phyloP scores from a whole-genome alignment of 805 yeast genomes.

The Wickerhamomyces strasburgensis region DNA sequence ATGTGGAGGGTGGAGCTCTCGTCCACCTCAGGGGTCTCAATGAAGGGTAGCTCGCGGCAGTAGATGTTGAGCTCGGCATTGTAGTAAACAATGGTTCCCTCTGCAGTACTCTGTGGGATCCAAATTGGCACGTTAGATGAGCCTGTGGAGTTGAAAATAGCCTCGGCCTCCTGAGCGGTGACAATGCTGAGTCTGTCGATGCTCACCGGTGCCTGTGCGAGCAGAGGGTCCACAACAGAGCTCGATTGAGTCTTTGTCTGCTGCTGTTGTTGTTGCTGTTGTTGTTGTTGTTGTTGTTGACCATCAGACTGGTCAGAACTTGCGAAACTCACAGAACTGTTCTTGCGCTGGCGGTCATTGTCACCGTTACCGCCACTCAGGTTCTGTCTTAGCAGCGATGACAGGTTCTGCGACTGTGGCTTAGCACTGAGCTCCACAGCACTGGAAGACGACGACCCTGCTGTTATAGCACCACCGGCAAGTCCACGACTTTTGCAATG shows the following conservation, averaged over 20 bases:
- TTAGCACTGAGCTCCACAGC: neutral
- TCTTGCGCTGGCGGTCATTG: constrained; percentile 35
- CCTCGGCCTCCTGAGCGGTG: constrained; percentile 33
- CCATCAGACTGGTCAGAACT: constrained; percentile 30
- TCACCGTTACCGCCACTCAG: no score
- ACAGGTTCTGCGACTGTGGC: constrained; percentile 4
- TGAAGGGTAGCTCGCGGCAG: constrained; percentile 53
- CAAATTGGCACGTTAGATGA: constrained; percentile 42
- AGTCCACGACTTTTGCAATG: constrained; percentile 32
- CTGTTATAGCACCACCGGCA: constrained; percentile 1
- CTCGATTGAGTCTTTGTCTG: neutral
- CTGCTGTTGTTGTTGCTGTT: no score
- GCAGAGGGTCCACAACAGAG: constrained; percentile 24
- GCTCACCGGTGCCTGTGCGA: constrained; percentile 4
- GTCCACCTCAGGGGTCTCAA: constrained; percentile 34
- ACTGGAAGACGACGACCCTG: constrained; percentile 6
- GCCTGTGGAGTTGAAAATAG: constrained; percentile 31
- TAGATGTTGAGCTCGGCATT: constrained; percentile 56
- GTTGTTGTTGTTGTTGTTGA: constrained; percentile 1
- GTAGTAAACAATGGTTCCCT: constrained; percentile 53
- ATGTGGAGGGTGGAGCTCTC: constrained; percentile 26
- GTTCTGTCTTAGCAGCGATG: constrained; percentile 22
- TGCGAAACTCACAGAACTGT: constrained; percentile 47
- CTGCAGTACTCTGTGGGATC: constrained; percentile 56
- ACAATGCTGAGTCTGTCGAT: constrained; percentile 24